A percentile compares a stretch with the other conserved stretches of the same genome.
These are phyloP conservation scores for Termitomyces sp. DNA, from an alignment of 768 basidiomycete genomes.

Conservation along the genomic window DNA sequence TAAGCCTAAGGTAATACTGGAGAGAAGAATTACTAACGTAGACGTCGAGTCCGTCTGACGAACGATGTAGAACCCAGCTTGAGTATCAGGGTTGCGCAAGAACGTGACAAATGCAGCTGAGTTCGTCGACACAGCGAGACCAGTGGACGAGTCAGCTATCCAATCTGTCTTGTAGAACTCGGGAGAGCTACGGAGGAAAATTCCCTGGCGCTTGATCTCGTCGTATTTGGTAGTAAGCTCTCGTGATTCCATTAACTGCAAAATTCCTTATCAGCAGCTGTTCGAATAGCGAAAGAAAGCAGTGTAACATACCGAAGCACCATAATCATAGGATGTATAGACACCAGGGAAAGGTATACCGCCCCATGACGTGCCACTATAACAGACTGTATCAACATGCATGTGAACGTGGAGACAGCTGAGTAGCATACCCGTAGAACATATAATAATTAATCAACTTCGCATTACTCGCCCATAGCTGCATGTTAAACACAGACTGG, in stretches of 20 bases:
- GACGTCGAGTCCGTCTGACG: slow-evolving; percentile 68
- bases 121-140: slow-evolving; percentile 36
- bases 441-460: slow-evolving; percentile 86
- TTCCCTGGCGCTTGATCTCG: slow-evolving; percentile 73
- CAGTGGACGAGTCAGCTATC: slow-evolving; percentile 59
- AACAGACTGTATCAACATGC: background rate
- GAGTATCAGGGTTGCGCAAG: slow-evolving; percentile 65
- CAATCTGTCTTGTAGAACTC: slow-evolving; percentile 80
- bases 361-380: slow-evolving; percentile 84
- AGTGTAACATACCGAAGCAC: slow-evolving; percentile 40
- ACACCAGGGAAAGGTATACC: slow-evolving; percentile 76
- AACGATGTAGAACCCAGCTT: slow-evolving; percentile 64
- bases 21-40: slow-evolving; percentile 38
- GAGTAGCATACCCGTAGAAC: slow-evolving; percentile 62
- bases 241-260: slow-evolving; percentile 61
- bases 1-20: background rate
- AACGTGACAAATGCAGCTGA: slow-evolving; percentile 55
- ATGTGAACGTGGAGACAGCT: background rate
- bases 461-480: slow-evolving; percentile 78
- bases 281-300: background rate
- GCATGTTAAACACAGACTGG: slow-evolving; percentile 74
- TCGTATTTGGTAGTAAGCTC: slow-evolving; percentile 64
- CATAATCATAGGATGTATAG: slow-evolving; percentile 82
- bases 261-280: background rate
- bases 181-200: slow-evolving; percentile 76